These are phyloP conservation scores for Euptelea pleiosperma DNA, from an alignment of 164 flowering plant species.

Conservation along the genomic window DNA sequence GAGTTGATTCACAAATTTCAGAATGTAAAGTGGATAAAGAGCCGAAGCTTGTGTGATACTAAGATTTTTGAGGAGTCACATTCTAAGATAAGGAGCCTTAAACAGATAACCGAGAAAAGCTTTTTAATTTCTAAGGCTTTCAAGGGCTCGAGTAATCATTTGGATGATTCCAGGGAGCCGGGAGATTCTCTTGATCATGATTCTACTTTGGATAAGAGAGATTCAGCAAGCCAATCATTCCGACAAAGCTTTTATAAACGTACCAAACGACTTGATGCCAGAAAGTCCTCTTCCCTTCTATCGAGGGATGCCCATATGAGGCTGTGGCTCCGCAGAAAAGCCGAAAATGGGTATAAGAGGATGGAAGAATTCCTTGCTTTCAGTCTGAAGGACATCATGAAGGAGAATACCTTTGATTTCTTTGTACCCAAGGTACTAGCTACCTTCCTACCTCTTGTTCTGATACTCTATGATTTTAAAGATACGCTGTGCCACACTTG, in stretches of 20 bases:
- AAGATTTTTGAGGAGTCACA: slow-evolving; percentile 36
- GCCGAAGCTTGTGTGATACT: slow-evolving; percentile 19
- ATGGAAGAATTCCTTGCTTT: slow-evolving; percentile 70
- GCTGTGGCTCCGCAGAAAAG: slow-evolving; percentile 66
- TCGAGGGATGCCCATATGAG: slow-evolving; percentile 91
- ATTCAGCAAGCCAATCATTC: slow-evolving; percentile 56
- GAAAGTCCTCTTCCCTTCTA: slow-evolving; percentile 70
- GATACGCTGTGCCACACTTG: neutral
- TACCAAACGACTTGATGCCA: slow-evolving; percentile 72
- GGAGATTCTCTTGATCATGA: slow-evolving; percentile 49
- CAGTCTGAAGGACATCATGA: slow-evolving; percentile 81
- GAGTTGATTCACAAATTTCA: slow-evolving; percentile 54
- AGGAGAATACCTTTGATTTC: slow-evolving; percentile 73
- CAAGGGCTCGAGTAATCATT: slow-evolving; percentile 34
- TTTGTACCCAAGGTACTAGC: slow-evolving; percentile 79
- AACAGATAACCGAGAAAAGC: slow-evolving; percentile 51
- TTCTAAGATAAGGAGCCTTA: slow-evolving; percentile 54
- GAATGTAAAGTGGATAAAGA: slow-evolving; percentile 62
- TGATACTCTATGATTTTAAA: neutral
- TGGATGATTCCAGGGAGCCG: slow-evolving; percentile 61
- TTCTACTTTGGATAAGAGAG: slow-evolving; percentile 42
- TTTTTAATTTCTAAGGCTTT: slow-evolving; percentile 26
- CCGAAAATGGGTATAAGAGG: slow-evolving; percentile 68
- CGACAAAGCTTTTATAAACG: slow-evolving; percentile 71
- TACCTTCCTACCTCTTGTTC: neutral